Evolutionary conservation across 352 stramenopile genomes (phyloP).

Genomic region (Hyaloperonospora arabidopsidis): DNA sequence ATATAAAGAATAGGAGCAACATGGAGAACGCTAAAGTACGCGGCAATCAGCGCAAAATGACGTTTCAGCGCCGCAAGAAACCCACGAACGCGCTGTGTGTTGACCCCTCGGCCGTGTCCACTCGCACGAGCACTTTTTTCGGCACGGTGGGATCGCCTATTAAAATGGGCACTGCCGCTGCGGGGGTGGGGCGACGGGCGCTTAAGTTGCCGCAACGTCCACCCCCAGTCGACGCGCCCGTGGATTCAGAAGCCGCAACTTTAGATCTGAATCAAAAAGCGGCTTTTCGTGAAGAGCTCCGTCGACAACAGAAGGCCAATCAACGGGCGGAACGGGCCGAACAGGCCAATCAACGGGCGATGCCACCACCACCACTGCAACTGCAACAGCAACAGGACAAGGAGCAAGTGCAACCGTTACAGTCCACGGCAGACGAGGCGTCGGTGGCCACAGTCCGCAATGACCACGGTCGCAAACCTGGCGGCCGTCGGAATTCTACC

Average conservation of each 20-base stretch:
- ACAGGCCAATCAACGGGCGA: no score
- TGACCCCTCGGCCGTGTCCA: constrained; percentile 27
- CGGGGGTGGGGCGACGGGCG: constrained; percentile 8
- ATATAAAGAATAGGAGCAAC: constrained; percentile 20
- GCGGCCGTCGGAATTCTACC: constrained; percentile 35
- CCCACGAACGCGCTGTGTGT: constrained; percentile 21
- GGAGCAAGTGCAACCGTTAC: constrained; percentile 7
- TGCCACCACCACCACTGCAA: no score
- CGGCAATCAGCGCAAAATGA: constrained; percentile 41
- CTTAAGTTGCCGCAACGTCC: constrained; percentile 15
- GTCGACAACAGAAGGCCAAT: constrained; percentile 38
- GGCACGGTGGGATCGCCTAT: constrained; percentile 64
- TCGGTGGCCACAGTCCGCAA: constrained; percentile 42
- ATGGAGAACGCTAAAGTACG: constrained; percentile 46
- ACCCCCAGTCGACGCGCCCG: constrained; percentile 13
- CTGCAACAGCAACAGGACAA: no score
- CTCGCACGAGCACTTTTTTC: constrained; percentile 55
- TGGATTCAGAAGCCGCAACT: constrained; percentile 46
- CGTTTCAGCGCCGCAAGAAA: constrained; percentile 50
- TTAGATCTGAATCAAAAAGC: constrained; percentile 54
- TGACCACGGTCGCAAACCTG: constrained; percentile 26
- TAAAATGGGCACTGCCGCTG: constrained; percentile 38
- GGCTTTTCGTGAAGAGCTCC: constrained; percentile 39
- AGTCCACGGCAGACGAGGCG: constrained; percentile 9
- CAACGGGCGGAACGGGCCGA: constrained; percentile 18